Conservation (phyloP, 495 filamentous ascomycete genomes). For the Lasiosphaeria ovina region DNA sequence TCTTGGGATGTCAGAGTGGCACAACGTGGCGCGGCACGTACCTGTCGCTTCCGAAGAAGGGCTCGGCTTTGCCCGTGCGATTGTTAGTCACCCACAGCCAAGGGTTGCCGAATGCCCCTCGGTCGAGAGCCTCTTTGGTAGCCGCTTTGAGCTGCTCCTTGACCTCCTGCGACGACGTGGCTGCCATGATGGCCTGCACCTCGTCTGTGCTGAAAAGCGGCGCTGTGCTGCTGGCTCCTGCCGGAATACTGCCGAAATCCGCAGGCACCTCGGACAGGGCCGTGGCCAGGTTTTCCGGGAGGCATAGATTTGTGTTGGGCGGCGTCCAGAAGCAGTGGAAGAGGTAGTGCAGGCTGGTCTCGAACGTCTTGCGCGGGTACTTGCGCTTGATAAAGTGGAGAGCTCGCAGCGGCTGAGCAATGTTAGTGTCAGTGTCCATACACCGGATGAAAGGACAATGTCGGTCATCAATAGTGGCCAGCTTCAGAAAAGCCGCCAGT, state of each 20-base stretch:
- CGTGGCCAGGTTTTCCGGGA: slow-evolving; percentile 20
- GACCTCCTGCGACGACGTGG: slow-evolving; percentile 45
- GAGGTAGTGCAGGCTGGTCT: slow-evolving; percentile 30
- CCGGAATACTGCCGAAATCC: slow-evolving; percentile 12
- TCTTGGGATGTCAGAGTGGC: too few relatives aligned
- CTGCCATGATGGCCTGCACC: slow-evolving; percentile 51
- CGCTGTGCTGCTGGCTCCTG: not conserved
- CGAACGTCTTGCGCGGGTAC: slow-evolving; percentile 36
- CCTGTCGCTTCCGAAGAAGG: slow-evolving; percentile 78
- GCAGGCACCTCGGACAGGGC: slow-evolving; percentile 28
- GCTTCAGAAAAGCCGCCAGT: too few relatives aligned
- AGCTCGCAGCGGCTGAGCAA: slow-evolving; percentile 56
- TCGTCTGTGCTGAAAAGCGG: slow-evolving; percentile 32
- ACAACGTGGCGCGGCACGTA: slow-evolving; percentile 30
- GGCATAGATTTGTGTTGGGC: slow-evolving; percentile 33
- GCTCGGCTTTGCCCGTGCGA: slow-evolving; percentile 53
- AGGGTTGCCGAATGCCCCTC: slow-evolving; percentile 70
- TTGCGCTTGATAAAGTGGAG: slow-evolving; percentile 61
- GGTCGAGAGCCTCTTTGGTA: slow-evolving; percentile 58
- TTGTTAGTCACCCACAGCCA: slow-evolving; percentile 71
- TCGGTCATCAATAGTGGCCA: too few relatives aligned
- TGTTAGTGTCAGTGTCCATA: not conserved
- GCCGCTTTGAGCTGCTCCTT: slow-evolving; percentile 59
- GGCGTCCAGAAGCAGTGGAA: slow-evolving; percentile 42
- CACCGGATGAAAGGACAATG: too few relatives aligned